Percentiles rank a stretch among this genome's conserved stretches.
Conservation (phyloP, 441 rosid species). For the Flueggea neowawraea region DNA sequence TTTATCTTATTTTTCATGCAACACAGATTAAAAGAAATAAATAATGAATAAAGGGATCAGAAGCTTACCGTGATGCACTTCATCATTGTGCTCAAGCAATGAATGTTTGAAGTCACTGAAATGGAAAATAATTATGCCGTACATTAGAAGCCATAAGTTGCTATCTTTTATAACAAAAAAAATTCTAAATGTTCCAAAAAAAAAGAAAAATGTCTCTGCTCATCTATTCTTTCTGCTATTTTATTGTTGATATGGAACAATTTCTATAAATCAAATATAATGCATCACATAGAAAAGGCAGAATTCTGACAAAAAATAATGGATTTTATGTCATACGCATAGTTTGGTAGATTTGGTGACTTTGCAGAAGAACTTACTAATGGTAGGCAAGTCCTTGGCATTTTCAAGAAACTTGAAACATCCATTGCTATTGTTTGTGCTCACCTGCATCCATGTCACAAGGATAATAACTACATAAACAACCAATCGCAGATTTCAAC, state of each 20-base stretch:
- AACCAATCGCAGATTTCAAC: too few species aligned
- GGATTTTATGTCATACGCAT: neutral
- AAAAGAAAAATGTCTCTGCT: too few species aligned
- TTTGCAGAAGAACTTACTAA: constrained; percentile 52
- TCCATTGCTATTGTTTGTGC: constrained; percentile 32
- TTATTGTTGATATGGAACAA: too few species aligned
- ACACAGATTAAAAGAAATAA: too few species aligned
- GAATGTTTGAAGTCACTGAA: constrained; percentile 77
- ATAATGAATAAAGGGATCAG: neutral
- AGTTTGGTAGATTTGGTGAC: neutral
- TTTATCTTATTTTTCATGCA: too few species aligned
- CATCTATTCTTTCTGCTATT: too few species aligned
- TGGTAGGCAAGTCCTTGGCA: constrained; percentile 80
- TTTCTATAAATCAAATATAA: too few species aligned
- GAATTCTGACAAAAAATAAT: neutral
- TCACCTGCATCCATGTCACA: constrained; percentile 40
- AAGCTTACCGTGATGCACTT: constrained; percentile 92
- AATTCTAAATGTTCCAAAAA: too few species aligned
- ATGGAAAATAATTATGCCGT: constrained; percentile 12
- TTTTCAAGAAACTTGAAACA: constrained; percentile 80
- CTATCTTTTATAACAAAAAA: neutral
- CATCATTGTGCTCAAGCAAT: constrained; percentile 87
- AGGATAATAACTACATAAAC: too few species aligned
- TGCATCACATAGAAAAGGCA: too few species aligned
- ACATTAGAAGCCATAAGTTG: constrained; percentile 15